Conservation (phyloP, 768 basidiomycete genomes). For the Serendipita sp. region DNA sequence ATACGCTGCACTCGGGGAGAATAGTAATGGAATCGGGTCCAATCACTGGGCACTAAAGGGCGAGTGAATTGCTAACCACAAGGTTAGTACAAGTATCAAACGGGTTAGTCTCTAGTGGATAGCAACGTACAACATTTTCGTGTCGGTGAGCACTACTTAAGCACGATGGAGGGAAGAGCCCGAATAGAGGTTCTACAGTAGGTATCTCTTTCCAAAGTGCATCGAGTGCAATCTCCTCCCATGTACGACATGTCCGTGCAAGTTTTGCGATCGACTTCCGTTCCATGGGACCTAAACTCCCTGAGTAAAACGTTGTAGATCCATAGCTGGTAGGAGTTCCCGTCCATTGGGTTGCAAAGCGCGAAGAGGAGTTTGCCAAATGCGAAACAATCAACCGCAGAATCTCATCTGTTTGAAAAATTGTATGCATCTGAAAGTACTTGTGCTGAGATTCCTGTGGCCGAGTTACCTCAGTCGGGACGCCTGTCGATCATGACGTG, state of each 20-base stretch:
- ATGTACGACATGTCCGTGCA: not conserved
- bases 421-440: not conserved
- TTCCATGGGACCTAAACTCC: not conserved
- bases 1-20: not conserved
- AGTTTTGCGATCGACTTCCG: not conserved
- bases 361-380: not conserved
- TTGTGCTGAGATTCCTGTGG: no score
- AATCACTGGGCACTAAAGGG: conserved; percentile 3
- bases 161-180: not conserved
- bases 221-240: not conserved
- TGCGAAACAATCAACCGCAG: not conserved
- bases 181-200: conserved; percentile 1
- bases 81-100: not conserved
- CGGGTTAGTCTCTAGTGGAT: not conserved
- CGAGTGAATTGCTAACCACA: conserved; percentile 2
- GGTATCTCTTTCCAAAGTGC: not conserved
- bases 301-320: not conserved
- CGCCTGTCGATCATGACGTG: no score
- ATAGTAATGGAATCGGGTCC: conserved; percentile 1
- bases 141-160: not conserved
- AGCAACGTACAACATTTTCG: not conserved
- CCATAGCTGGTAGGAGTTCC: not conserved
- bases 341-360: not conserved
- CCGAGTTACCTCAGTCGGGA: no score
- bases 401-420: not conserved